A percentile compares a stretch with the other conserved stretches of the same genome.
Conservation (phyloP, 129 eudicot species). For the Apium graveolens region DNA sequence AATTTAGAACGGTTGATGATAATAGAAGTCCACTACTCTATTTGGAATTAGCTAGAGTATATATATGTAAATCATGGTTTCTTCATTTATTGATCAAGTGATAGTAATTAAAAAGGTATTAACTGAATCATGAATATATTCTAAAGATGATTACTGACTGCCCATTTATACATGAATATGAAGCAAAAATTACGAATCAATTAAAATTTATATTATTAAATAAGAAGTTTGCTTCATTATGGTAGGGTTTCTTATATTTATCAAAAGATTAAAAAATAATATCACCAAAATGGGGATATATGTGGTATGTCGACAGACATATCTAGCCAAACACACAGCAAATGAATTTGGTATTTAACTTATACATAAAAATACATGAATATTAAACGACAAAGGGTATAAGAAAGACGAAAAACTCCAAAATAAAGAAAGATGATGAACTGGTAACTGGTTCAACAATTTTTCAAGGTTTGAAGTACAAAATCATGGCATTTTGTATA, state of each 20-base stretch:
- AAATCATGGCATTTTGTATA: background rate
- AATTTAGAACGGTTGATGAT: background rate
- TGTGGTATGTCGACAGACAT: background rate
- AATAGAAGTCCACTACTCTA: background rate
- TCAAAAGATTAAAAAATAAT: background rate
- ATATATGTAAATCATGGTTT: background rate
- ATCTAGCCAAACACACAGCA: background rate
- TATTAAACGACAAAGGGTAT: background rate
- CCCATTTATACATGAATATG: no score
- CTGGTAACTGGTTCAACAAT: background rate
- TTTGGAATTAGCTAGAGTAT: background rate
- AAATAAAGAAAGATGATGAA: background rate
- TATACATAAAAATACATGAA: background rate
- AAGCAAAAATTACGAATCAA: no score
- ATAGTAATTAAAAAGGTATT: background rate
- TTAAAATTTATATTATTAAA: no score
- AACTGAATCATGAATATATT: background rate
- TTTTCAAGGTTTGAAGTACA: background rate
- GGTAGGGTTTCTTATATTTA: background rate
- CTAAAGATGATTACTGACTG: background rate
- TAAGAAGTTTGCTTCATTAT: no score
- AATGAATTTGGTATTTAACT: background rate
- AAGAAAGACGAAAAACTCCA: background rate
- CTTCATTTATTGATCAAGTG: background rate
- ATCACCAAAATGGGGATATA: background rate